Conservation (phyloP, 1,284 basidiomycete genomes). For the Tylopilus sp. region DNA sequence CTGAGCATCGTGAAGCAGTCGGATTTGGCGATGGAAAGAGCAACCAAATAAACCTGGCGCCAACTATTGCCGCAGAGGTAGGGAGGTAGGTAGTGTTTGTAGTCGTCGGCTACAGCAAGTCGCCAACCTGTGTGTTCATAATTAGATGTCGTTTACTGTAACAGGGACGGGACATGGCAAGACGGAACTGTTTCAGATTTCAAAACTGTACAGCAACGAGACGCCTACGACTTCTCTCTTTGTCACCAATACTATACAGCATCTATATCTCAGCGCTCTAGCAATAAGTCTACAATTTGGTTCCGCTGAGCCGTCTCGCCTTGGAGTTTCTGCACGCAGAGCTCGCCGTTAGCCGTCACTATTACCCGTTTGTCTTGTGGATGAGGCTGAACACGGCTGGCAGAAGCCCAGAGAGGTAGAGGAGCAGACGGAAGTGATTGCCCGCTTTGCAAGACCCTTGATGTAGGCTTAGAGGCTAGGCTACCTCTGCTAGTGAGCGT, state of each 20-base stretch:
- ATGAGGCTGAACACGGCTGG: constrained; percentile 4
- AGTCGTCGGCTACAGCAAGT: constrained; percentile 29
- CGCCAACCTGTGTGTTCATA: constrained; percentile 6
- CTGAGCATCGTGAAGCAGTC: constrained; percentile 22
- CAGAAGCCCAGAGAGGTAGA: constrained; percentile 39
- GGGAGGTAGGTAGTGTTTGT: constrained; percentile 33
- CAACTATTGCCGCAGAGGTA: too few relatives aligned
- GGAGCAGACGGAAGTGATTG: constrained; percentile 14
- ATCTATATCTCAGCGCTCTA: constrained; percentile 20
- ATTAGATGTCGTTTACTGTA: neutral
- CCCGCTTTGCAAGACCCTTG: neutral
- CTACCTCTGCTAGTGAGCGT: constrained; percentile 62
- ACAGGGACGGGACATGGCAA: too few relatives aligned
- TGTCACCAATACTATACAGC: neutral
- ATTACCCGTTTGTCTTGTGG: constrained; percentile 1
- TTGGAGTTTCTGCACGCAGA: constrained; percentile 22
- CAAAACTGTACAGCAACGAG: neutral
- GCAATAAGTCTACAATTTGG: constrained; percentile 36
- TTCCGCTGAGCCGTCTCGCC: constrained; percentile 31
- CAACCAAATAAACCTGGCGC: neutral
- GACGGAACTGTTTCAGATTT: too few relatives aligned
- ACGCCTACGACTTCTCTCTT: neutral
- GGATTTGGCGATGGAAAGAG: constrained; percentile 1
- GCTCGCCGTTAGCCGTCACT: constrained; percentile 11
- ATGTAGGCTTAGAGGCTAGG: constrained; percentile 32